Base-by-base conservation (phyloP, 2,329 filamentous ascomycete genomes). In the Fusarium sulawesiense region DNA sequence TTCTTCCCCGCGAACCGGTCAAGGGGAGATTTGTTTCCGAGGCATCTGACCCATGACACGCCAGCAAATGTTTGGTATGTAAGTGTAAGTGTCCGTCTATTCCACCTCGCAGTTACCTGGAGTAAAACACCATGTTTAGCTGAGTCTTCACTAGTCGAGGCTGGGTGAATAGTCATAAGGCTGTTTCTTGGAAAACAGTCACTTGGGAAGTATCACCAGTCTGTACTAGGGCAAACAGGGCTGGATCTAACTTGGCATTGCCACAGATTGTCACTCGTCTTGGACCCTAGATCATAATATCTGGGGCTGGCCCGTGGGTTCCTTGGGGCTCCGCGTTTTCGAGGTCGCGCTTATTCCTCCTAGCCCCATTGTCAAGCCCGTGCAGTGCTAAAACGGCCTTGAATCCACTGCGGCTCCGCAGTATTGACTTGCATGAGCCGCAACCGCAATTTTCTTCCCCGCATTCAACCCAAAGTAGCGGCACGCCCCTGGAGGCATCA, bases 401-500 rank as follows among this genome's bases (percentile, higher is more conserved):
- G 49, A 51, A 51, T 68, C 73, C 73, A 75, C 72, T 75, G 73
- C 73, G 73, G 73, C 73, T 75, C 73, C 73, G 73, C 73, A 74
- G 64, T 59, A 66, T 75, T 75, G 70, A 73, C 72, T 75, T 75
- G 72, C 73, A 75, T 75, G 73, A 75, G 73, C 73, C 73, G 73
- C 73, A 75, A 71, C 73, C 68, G 47, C 73, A 75, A 72, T 75
- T 71, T 42, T 46, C 48, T 75, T 75, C 73, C 73, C 73, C 73
- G 72, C 73, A 75, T 75, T 61, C 68, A 51, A 75, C 73, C 64
- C 68, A 49, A 71, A 18, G 61, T 73, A 46, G 57, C 49, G 60
- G 60, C 70, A 69, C 67, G 13, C 68, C 65, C 67, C 60, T 50
- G 11, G 20, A n/a, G 25, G 20, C 25, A 60, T 53, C 64, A 29